Conservation (phyloP, 2,329 filamentous ascomycete genomes). For the Ophiostoma sp. region DNA sequence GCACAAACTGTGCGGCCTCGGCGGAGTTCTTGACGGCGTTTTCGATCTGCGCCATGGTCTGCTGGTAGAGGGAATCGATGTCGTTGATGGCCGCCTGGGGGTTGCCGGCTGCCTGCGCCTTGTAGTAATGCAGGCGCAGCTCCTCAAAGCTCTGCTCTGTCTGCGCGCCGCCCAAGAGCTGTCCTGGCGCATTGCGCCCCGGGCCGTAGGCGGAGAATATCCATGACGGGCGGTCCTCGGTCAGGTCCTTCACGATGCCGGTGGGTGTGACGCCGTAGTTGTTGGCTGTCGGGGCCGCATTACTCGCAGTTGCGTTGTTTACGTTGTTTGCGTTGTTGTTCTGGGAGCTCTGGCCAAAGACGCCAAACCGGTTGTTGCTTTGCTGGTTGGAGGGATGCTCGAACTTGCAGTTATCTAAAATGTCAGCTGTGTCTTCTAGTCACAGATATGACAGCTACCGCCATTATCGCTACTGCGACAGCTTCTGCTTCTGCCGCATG, state of each 20-base stretch:
- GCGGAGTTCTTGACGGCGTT: conserved; percentile 62
- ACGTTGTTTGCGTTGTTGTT: neutral
- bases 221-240: conserved; percentile 70
- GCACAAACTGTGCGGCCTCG: conserved; percentile 65
- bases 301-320: neutral
- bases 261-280: conserved; percentile 52
- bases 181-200: conserved; percentile 66
- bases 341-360: conserved; percentile 27
- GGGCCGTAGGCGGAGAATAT: conserved; percentile 83
- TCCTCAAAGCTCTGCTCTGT: conserved; percentile 88
- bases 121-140: conserved; percentile 67
- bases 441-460: neutral
- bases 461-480: neutral
- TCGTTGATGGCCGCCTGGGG: conserved; percentile 51
- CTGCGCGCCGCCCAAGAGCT: conserved; percentile 73
- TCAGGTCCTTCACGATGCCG: conserved; percentile 61
- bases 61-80: conserved; percentile 55
- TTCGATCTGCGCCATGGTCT: conserved; percentile 66
- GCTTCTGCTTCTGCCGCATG: neutral
- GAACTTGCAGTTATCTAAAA: conserved; percentile 47
- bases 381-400: conserved; percentile 43
- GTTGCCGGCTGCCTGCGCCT: conserved; percentile 55
- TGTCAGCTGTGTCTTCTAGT: neutral
- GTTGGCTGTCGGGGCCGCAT: conserved; percentile 18
- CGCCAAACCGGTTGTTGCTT: conserved; percentile 55